phyloP scores from a whole-genome alignment of 202 grass and related monocot species.

The Musa balbisiana region DNA sequence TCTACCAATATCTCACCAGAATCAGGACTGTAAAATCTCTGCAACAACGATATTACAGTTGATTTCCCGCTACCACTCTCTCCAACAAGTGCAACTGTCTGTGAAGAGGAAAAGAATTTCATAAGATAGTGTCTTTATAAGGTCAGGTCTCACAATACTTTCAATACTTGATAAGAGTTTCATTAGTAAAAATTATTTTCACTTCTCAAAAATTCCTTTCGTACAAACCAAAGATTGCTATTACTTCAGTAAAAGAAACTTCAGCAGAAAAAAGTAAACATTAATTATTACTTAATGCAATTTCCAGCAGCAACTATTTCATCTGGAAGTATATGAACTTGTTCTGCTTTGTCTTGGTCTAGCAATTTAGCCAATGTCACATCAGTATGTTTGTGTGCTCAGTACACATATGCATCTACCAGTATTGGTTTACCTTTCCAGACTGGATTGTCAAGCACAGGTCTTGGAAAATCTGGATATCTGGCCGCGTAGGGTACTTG shows the following conservation, averaged over 20 bases:
- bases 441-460: conserved; percentile 67
- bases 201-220: background rate
- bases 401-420: background rate
- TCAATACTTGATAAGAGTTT: background rate
- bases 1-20: conserved; percentile 64
- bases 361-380: background rate
- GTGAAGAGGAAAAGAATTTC: conserved; percentile 21
- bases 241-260: background rate
- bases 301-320: background rate
- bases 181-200: background rate
- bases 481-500: conserved; percentile 67
- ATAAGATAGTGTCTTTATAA: conserved; percentile 4
- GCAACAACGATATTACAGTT: conserved; percentile 67
- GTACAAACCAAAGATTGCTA: background rate
- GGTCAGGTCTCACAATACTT: background rate
- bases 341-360: background rate
- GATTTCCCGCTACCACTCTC: conserved; percentile 92
- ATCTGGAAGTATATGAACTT: background rate
- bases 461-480: conserved; percentile 85
- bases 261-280: background rate
- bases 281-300: background rate
- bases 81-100: conserved; percentile 86
- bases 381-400: background rate
- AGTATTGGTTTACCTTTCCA: conserved; percentile 47
- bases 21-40: conserved; percentile 76